phyloP scores from a whole-genome alignment of 2,329 filamentous ascomycete genomes.

The Colletotrichum abscissum region DNA sequence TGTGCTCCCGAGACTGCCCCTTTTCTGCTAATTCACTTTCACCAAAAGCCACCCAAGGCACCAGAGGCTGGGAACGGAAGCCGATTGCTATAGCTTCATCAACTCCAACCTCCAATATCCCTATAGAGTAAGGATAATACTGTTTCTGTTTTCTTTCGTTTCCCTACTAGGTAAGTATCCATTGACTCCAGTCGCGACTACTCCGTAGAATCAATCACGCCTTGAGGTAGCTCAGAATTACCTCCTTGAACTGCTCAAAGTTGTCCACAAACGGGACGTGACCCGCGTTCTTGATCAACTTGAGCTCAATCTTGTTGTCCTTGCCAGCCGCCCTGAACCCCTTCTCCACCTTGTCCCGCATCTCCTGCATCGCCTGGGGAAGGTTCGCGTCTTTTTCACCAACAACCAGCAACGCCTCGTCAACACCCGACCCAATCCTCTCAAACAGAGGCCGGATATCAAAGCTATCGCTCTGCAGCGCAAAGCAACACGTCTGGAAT shows the following conservation, averaged over 20 bases:
- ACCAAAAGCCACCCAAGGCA: background rate
- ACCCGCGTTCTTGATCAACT: conserved; percentile 49
- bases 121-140: background rate
- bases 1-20: background rate
- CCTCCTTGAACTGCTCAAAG: conserved; percentile 44
- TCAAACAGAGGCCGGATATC: conserved; percentile 50
- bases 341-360: conserved; percentile 48
- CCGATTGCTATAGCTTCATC: conserved; percentile 4
- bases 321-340: conserved; percentile 43
- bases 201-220: conserved; percentile 10
- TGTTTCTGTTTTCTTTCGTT: background rate
- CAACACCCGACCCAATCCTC: conserved; percentile 46
- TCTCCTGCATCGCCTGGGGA: conserved; percentile 50
- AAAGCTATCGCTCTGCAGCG: conserved; percentile 49
- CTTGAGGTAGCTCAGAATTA: conserved; percentile 42
- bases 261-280: conserved; percentile 54
- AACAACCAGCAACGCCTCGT: conserved; percentile 50
- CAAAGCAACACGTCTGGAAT: conserved; percentile 54
- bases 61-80: conserved; percentile 24
- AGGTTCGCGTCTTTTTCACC: conserved; percentile 56
- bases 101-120: conserved; percentile 7
- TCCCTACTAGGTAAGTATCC: no score
- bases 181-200: background rate
- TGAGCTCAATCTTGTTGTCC: conserved; percentile 43
- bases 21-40: conserved; percentile 3